Percentiles rank a stretch among this genome's conserved stretches.
Conservation (phyloP, 2,329 filamentous ascomycete genomes). For the Fusarium duplospermum region DNA sequence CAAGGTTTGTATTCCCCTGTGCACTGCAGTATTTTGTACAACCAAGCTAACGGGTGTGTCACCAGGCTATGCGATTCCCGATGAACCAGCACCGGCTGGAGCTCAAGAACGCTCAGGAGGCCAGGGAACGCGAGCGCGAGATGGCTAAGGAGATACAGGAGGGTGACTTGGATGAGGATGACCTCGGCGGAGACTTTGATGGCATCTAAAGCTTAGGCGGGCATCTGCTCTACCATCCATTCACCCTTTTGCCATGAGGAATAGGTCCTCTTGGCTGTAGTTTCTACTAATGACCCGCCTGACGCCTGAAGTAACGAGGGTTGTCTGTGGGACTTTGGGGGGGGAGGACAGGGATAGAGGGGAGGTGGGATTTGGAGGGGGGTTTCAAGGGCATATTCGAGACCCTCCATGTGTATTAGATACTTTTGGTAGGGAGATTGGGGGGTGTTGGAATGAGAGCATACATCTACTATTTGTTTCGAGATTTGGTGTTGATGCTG, state of each 20-base stretch:
- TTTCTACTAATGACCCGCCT: slow-evolving; percentile 35
- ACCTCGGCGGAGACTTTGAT: slow-evolving; percentile 95
- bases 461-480: neutral
- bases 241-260: slow-evolving; percentile 13
- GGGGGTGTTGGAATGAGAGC: neutral
- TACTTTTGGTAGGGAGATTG: slow-evolving; percentile 4
- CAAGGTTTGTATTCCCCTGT: slow-evolving; percentile 70
- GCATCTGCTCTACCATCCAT: slow-evolving; percentile 19
- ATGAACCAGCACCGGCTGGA: slow-evolving; percentile 99
- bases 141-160: slow-evolving; percentile 99
- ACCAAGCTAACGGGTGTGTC: slow-evolving; percentile 28
- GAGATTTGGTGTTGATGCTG: neutral
- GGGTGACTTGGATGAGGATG: slow-evolving; percentile 95
- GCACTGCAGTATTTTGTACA: neutral
- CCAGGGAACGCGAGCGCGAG: slow-evolving; percentile 94
- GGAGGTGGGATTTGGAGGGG: neutral
- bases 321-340: slow-evolving; percentile 18
- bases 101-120: slow-evolving; percentile 97
- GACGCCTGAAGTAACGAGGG: slow-evolving; percentile 23
- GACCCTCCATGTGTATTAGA: slow-evolving; percentile 35
- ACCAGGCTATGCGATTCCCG: slow-evolving; percentile 94
- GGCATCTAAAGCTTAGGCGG: slow-evolving; percentile 74
- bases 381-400: slow-evolving; percentile 23
- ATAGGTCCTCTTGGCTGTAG: slow-evolving; percentile 27
- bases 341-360: slow-evolving; percentile 31